Evolutionary conservation across 352 stramenopile species (phyloP).

Genomic region (Pythium apleroticum): DNA sequence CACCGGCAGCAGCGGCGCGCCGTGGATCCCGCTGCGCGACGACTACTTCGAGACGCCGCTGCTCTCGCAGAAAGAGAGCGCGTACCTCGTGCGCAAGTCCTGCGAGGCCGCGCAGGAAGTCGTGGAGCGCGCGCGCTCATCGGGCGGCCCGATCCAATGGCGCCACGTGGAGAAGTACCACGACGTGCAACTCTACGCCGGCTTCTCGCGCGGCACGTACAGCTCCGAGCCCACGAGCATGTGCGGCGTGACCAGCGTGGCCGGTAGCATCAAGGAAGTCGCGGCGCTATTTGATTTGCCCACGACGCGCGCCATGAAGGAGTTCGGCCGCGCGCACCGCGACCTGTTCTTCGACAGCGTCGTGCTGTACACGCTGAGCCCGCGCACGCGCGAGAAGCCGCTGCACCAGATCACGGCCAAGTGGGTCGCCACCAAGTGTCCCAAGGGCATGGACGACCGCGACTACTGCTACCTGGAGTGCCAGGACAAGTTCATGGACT

Average conservation of each 20-base stretch:
- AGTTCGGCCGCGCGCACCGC: constrained; percentile 52
- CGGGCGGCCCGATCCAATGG: constrained; percentile 67
- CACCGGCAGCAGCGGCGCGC: constrained; percentile 3
- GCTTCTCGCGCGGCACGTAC: constrained; percentile 43
- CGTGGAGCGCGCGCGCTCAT: constrained; percentile 64
- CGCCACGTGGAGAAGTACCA: constrained; percentile 75
- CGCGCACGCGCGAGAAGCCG: constrained; percentile 68
- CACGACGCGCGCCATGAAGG: constrained; percentile 68
- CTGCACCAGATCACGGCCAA: constrained; percentile 85
- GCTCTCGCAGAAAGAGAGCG: constrained; percentile 61
- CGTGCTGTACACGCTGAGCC: constrained; percentile 66
- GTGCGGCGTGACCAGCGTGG: constrained; percentile 79
- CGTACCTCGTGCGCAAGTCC: constrained; percentile 78
- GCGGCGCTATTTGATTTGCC: constrained; percentile 68
- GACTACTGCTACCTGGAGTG: constrained; percentile 84
- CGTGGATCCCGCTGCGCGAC: constrained; percentile 71
- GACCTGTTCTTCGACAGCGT: constrained; percentile 74
- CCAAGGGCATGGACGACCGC: constrained; percentile 58
- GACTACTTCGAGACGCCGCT: constrained; percentile 76
- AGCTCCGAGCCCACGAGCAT: constrained; percentile 47
- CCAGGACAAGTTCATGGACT: constrained; percentile 87
- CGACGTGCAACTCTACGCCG: constrained; percentile 75
- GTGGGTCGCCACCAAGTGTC: constrained; percentile 66
- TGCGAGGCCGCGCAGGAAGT: constrained; percentile 80
- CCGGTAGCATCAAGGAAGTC: constrained; percentile 68